Evolutionary conservation across 805 yeast genomes (phyloP), one percentile per base, ranked within the genome.

Genomic region (Zygoascus bituminiphila): DNA sequence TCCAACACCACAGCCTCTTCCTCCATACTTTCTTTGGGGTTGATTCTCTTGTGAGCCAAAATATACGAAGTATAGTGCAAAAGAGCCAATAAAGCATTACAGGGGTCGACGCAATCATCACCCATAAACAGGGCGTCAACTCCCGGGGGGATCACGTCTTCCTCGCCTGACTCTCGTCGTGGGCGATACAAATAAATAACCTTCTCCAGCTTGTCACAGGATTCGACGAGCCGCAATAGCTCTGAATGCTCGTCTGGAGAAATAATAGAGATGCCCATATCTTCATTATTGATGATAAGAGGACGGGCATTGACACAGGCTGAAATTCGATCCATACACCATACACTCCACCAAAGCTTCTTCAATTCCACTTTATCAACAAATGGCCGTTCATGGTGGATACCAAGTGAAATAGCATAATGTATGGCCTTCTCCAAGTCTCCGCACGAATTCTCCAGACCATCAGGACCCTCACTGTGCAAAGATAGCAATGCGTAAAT

Each of bases 161-260:
- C 46, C 6, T 22, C 25, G 4, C 21, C 31, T 12, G 31, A 23
- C 17, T 25, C 35, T 25, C 37, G 43, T 19, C 37, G 20, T 4
- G 74, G 74, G 38, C 70, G 67, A 56, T 69, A 70, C 46, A 67
- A 56, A 37, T 63, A 57, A 22, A 69, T 56, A 45, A 70, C 72
- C 36, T 62, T 56, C 49, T 71, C 75, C 42, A 70, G 57, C 21
- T 60, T 52, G 19, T 53, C 39, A 25, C 67, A 64, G 15, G 62
- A 61, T 36, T 61, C 60, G 31, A 68, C 65, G 19, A 71, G 54
- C 2, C 62, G 57, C 15, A 61, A 52, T 24, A 70, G 53, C 46
- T 57, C 54, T 20, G 62, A 60, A 29, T 64, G 63, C 33, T 59
- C 64, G 6, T 49, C 42, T 6, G 45, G 43, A 10, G 46, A 51